These are phyloP conservation scores for Ormosia emarginata DNA, from an alignment of 306 rosid genomes.

Conservation along the genomic window DNA sequence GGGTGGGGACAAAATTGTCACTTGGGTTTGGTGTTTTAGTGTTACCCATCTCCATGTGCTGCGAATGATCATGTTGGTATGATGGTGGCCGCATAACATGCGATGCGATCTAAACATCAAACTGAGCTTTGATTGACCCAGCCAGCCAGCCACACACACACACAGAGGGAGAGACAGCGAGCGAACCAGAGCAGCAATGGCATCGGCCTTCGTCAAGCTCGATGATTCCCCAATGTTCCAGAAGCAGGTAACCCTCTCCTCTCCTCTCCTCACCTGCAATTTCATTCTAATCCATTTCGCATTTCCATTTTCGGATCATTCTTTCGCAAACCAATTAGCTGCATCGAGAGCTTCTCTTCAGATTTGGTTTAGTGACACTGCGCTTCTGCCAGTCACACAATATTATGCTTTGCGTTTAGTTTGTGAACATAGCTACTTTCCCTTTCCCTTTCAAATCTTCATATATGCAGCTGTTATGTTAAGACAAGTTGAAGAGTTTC, in stretches of 20 bases:
- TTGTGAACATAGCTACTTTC: background rate
- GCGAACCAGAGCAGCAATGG: constrained; percentile 40
- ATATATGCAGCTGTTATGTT: background rate
- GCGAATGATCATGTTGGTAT: background rate
- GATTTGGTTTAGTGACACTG: background rate
- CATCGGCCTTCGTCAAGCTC: constrained; percentile 76
- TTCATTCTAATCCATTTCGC: background rate
- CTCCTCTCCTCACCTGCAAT: background rate
- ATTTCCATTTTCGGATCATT: background rate
- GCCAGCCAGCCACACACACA: background rate
- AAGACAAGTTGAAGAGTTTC: background rate
- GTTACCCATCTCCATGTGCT: background rate
- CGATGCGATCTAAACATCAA: constrained; percentile 12
- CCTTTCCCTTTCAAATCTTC: background rate
- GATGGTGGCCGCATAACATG: background rate
- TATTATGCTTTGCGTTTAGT: background rate
- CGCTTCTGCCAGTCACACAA: background rate
- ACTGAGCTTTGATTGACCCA: background rate
- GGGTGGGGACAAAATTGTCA: background rate
- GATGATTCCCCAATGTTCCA: constrained; percentile 99
- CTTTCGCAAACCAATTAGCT: background rate
- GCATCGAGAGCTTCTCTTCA: background rate
- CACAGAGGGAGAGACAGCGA: background rate
- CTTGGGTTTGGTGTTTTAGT: background rate
- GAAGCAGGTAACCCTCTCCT: constrained; percentile 59